phyloP scores from a whole-genome alignment of 2,329 filamentous ascomycete genomes.

The Rhynchosporium agropyri region DNA sequence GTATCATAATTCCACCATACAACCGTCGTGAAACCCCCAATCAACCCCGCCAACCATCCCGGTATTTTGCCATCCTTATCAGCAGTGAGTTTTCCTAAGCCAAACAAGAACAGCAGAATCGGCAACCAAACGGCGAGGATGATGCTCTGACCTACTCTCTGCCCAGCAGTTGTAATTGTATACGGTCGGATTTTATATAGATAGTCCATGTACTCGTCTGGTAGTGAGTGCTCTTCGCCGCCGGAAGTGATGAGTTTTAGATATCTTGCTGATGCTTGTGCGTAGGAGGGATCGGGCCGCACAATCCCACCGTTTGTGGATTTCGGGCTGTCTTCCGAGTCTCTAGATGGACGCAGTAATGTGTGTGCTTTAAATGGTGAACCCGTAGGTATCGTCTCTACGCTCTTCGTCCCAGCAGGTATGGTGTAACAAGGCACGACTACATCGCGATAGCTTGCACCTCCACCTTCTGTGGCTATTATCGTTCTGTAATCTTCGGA shows the following conservation, averaged over 20 bases:
- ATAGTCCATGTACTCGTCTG: slow-evolving; percentile 75
- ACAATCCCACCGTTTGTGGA: slow-evolving; percentile 17
- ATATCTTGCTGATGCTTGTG: slow-evolving; percentile 83
- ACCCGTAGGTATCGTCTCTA: slow-evolving; percentile 66
- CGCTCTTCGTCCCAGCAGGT: slow-evolving; percentile 54
- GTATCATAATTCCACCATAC: slow-evolving; percentile 69
- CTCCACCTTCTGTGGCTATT: slow-evolving; percentile 87
- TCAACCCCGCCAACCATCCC: slow-evolving; percentile 61
- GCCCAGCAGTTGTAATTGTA: slow-evolving; percentile 65
- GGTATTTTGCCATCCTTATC: slow-evolving; percentile 71
- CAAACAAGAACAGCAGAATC: slow-evolving; percentile 56
- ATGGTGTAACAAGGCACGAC: slow-evolving; percentile 77
- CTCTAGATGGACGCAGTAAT: slow-evolving; percentile 60
- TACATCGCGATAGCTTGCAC: slow-evolving; percentile 81
- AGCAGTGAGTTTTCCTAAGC: slow-evolving; percentile 53
- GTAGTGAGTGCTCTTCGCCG: slow-evolving; percentile 78
- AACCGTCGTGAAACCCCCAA: slow-evolving; percentile 55
- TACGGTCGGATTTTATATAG: slow-evolving; percentile 72
- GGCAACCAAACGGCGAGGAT: slow-evolving; percentile 65
- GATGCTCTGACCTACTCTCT: slow-evolving; percentile 65
- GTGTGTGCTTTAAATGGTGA: slow-evolving; percentile 81
- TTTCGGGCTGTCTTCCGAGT: not conserved
- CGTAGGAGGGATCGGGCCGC: slow-evolving; percentile 71
- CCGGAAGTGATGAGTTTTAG: slow-evolving; percentile 78
- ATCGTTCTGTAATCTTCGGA: slow-evolving; percentile 80